phyloP scores from a whole-genome alignment of 495 filamentous ascomycete species.

The Xanthoparmelia taractica region DNA sequence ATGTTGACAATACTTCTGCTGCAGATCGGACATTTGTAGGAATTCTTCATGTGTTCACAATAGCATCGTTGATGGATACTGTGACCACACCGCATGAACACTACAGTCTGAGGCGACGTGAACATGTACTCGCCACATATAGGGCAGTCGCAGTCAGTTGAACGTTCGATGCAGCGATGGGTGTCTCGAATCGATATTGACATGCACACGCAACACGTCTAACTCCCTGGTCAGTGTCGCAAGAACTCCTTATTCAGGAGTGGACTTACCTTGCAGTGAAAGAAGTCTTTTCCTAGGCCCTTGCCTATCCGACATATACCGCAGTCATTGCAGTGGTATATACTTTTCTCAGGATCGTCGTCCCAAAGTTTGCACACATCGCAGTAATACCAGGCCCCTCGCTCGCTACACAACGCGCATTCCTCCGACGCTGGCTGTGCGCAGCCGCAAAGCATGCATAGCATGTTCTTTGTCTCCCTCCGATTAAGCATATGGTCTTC shows the following conservation, averaged over 20 bases:
- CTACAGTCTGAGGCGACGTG: conserved; percentile 77
- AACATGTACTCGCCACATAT: conserved; percentile 98
- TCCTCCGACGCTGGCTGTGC: conserved; percentile 74
- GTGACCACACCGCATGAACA: conserved; percentile 94
- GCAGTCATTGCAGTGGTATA: conserved; percentile 96
- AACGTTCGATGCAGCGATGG: conserved; percentile 93
- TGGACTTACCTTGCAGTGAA: conserved; percentile 85
- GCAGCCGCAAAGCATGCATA: conserved; percentile 91
- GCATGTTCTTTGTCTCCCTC: conserved; percentile 83
- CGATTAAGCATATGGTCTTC: conserved; percentile 79
- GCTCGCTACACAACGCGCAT: conserved; percentile 67
- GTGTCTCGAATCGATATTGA: conserved; percentile 67
- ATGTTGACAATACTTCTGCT: conserved; percentile 91
- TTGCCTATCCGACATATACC: conserved; percentile 89
- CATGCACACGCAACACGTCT: conserved; percentile 90
- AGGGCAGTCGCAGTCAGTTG: conserved; percentile 94
- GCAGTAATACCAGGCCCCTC: conserved; percentile 89
- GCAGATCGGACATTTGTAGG: conserved; percentile 93
- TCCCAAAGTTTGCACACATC: conserved; percentile 95
- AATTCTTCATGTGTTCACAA: conserved; percentile 70
- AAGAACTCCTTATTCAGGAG: conserved; percentile 11
- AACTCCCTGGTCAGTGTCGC: conserved; percentile 22
- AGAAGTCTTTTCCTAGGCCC: conserved; percentile 91
- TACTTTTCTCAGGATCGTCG: conserved; percentile 79
- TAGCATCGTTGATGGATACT: conserved; percentile 89